These are phyloP conservation scores for Esteya vermicola DNA, from an alignment of 2,329 filamentous ascomycete species.

Conservation along the genomic window DNA sequence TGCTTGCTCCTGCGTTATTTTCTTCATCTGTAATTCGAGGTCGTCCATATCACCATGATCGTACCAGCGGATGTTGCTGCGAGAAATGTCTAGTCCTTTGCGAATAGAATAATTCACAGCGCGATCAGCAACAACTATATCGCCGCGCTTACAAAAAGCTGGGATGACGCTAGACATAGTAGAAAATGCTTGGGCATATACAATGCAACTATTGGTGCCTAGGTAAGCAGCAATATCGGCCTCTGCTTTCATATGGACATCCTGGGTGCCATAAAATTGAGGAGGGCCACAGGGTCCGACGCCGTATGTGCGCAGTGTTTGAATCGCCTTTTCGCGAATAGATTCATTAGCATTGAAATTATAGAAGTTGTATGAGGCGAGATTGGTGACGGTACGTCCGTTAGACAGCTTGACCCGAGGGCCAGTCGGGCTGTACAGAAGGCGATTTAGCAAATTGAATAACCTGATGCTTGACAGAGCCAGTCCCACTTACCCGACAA, in stretches of 20 bases:
- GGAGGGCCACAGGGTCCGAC: slow-evolving; percentile 94
- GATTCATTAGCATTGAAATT: slow-evolving; percentile 89
- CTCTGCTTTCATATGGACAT: slow-evolving; percentile 96
- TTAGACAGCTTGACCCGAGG: slow-evolving; percentile 80
- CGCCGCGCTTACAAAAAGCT: slow-evolving; percentile 89
- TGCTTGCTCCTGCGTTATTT: slow-evolving; percentile 75
- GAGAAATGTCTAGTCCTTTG: slow-evolving; percentile 83
- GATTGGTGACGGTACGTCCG: slow-evolving; percentile 82
- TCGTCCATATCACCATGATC: slow-evolving; percentile 95
- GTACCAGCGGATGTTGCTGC: slow-evolving; percentile 86
- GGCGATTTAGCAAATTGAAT: not conserved
- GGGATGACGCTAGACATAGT: slow-evolving; percentile 96
- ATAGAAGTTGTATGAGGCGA: slow-evolving; percentile 94
- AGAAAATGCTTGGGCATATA: slow-evolving; percentile 92
- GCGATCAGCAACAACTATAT: slow-evolving; percentile 91
- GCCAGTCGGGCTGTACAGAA: slow-evolving; percentile 58
- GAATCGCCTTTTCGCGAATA: slow-evolving; percentile 88
- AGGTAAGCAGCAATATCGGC: slow-evolving; percentile 83
- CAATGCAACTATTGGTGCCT: slow-evolving; percentile 76
- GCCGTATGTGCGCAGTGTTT: slow-evolving; percentile 85
- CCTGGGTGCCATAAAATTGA: slow-evolving; percentile 95
- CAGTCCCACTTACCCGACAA: slow-evolving; percentile 54
- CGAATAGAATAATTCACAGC: slow-evolving; percentile 89
- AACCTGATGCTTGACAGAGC: not conserved
- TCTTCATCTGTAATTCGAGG: slow-evolving; percentile 70